Conservation (phyloP, 495 filamentous ascomycete species). For the Podospora conica region DNA sequence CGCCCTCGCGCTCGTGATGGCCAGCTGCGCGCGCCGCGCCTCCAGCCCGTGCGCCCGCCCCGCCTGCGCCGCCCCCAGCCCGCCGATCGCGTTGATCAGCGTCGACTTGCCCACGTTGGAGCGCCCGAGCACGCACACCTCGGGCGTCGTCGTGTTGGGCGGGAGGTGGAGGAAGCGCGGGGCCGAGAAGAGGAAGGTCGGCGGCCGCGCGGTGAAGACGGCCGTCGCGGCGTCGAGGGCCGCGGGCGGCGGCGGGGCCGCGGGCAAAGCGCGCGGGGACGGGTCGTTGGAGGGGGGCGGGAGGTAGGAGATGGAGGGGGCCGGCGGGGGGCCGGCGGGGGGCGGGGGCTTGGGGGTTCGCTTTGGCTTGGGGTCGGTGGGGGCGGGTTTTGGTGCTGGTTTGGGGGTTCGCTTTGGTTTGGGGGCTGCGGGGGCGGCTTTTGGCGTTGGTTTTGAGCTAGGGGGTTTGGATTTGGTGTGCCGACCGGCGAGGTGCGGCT, state of each 20-base stretch:
- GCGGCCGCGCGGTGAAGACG: constrained; percentile 58
- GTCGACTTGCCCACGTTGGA: constrained; percentile 92
- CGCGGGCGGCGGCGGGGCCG: constrained; percentile 7
- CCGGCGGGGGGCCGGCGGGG: not conserved
- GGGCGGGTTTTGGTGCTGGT: not conserved
- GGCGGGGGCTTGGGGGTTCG: too few relatives aligned
- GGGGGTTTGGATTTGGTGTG: not conserved
- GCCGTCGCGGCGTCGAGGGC: constrained; percentile 36
- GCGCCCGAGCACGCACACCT: constrained; percentile 60
- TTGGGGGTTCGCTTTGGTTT: not conserved
- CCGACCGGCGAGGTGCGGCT: too few relatives aligned
- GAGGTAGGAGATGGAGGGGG: constrained; percentile 23
- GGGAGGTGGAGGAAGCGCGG: constrained; percentile 63
- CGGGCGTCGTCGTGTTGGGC: constrained; percentile 49
- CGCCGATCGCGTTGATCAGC: constrained; percentile 76
- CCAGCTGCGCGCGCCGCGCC: constrained; percentile 29
- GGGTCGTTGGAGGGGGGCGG: constrained; percentile 32
- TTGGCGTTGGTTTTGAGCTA: not conserved
- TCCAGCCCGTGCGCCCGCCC: constrained; percentile 20
- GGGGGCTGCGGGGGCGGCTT: not conserved
- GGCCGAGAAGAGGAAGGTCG: constrained; percentile 64
- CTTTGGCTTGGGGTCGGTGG: not conserved
- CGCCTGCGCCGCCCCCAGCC: constrained; percentile 28
- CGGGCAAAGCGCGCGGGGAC: constrained; percentile 16
- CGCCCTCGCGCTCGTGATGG: constrained; percentile 63